Conservation (phyloP, 1,139 yeast species). For the Taiozyma sp. region DNA sequence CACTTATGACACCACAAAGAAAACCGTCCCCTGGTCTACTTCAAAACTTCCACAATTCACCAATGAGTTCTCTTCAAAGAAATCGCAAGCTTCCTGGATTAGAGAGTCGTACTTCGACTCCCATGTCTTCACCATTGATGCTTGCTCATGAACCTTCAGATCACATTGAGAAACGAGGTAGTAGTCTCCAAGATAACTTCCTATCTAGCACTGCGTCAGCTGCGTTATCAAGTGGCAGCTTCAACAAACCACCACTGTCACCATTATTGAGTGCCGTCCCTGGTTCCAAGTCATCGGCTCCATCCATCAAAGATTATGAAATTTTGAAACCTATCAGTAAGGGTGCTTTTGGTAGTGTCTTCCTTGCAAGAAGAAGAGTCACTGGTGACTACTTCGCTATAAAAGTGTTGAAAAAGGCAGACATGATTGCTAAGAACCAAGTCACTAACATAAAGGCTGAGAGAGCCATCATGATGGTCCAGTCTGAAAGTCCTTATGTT, state of each 20-base stretch:
- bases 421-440: slow-evolving; percentile 96
- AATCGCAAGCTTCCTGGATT: slow-evolving; percentile 30
- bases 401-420: slow-evolving; percentile 88
- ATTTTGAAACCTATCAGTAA: slow-evolving; percentile 89
- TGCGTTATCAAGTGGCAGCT: slow-evolving; percentile 4
- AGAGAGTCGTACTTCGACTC: slow-evolving; percentile 30
- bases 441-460: slow-evolving; percentile 92
- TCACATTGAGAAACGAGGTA: slow-evolving; percentile 21
- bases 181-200: slow-evolving; percentile 13
- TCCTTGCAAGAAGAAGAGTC: slow-evolving; percentile 70
- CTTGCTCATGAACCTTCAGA: slow-evolving; percentile 22
- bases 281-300: slow-evolving; percentile 45
- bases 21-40: slow-evolving; percentile 45
- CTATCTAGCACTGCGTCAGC: slow-evolving; percentile 8
- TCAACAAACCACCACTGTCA: slow-evolving; percentile 63
- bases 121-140: slow-evolving; percentile 40
- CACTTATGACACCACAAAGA: slow-evolving; percentile 43
- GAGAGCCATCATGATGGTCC: slow-evolving; percentile 96
- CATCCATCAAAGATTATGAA: slow-evolving; percentile 85
- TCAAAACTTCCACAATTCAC: slow-evolving; percentile 36
- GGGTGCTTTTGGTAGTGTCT: slow-evolving; percentile 98
- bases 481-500: slow-evolving; percentile 89
- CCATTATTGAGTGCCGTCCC: slow-evolving; percentile 67
- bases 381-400: slow-evolving; percentile 97
- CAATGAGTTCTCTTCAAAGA: slow-evolving; percentile 53